These are phyloP conservation scores for Volvariella surrecta DNA, from an alignment of 1,284 basidiomycete genomes.

Conservation along the genomic window DNA sequence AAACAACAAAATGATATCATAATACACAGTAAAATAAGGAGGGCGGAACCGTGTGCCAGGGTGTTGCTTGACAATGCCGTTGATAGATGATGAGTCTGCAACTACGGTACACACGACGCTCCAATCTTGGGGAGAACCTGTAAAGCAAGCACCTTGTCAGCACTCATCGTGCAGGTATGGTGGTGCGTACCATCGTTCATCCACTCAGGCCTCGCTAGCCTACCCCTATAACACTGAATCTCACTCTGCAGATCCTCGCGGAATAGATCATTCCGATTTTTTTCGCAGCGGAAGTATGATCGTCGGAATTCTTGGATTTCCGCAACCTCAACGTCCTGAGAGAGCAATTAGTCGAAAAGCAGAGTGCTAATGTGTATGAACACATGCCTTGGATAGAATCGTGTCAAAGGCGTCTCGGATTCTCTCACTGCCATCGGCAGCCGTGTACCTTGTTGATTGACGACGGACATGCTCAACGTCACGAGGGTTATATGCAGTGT, in stretches of 20 bases:
- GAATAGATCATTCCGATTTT: constrained; percentile 18
- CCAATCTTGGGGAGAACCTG: constrained; percentile 8
- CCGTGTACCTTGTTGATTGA: constrained; percentile 6
- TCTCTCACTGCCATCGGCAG: constrained; percentile 9
- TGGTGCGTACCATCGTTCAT: constrained; percentile 26
- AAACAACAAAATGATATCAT: constrained; percentile 40
- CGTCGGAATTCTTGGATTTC: constrained; percentile 28
- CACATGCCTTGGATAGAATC: constrained; percentile 17
- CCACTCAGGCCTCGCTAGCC: constrained; percentile 31
- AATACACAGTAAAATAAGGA: constrained; percentile 29
- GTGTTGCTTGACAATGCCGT: constrained; percentile 5
- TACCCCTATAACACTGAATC: constrained; percentile 32
- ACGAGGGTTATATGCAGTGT: constrained; percentile 15
- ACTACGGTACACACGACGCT: background rate
- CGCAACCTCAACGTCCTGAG: constrained; percentile 25
- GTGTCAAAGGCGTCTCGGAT: constrained; percentile 17
- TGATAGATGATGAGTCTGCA: background rate
- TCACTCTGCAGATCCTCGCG: constrained; percentile 13
- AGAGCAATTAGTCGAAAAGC: no score
- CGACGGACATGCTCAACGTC: constrained; percentile 28
- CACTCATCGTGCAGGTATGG: background rate
- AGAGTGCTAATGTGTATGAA: no score
- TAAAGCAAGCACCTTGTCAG: constrained; percentile 6
- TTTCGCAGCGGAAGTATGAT: constrained; percentile 25
- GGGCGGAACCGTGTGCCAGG: constrained; percentile 7